A percentile compares a stretch with the other conserved stretches of the same genome.
Conservation (phyloP, 345 rosid genomes). For the Boechera retrofracta region DNA sequence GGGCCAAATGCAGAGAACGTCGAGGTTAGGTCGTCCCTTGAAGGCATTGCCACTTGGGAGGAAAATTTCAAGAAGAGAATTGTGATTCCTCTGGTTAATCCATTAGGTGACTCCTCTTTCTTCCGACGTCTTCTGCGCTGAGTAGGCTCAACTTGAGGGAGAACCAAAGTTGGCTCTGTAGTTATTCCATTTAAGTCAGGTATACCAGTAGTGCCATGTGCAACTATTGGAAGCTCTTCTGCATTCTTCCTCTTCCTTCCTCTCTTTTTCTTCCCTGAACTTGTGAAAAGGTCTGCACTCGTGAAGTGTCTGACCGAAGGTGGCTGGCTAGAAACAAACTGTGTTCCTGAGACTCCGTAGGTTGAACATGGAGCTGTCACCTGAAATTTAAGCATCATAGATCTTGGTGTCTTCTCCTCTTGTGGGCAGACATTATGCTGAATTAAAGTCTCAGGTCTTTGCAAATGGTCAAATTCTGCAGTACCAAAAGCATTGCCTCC, state of each 20-base stretch:
- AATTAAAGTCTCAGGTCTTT: slow-evolving; percentile 22
- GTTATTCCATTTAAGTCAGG: slow-evolving; percentile 69
- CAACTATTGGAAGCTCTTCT: slow-evolving; percentile 35
- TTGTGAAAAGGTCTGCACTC: slow-evolving; percentile 40
- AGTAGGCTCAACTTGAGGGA: slow-evolving; percentile 47
- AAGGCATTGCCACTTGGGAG: slow-evolving; percentile 62
- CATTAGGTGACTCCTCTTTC: slow-evolving; percentile 51
- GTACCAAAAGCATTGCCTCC: slow-evolving; percentile 37
- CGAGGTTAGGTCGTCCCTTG: slow-evolving; percentile 59
- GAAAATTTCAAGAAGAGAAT: slow-evolving; percentile 68
- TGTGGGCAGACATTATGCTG: slow-evolving; percentile 35
- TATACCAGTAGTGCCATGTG: slow-evolving; percentile 43
- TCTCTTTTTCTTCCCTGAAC: slow-evolving; percentile 51
- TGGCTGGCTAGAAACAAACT: slow-evolving; percentile 37
- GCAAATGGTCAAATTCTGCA: slow-evolving; percentile 28
- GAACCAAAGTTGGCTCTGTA: slow-evolving; percentile 39
- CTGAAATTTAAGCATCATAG: slow-evolving; percentile 52
- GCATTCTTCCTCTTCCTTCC: slow-evolving; percentile 56
- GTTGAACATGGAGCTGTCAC: slow-evolving; percentile 51
- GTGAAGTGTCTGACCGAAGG: slow-evolving; percentile 39
- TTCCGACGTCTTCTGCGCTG: slow-evolving; percentile 52
- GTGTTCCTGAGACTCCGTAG: slow-evolving; percentile 33
- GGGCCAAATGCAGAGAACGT: slow-evolving; percentile 72
- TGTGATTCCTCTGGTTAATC: slow-evolving; percentile 57
- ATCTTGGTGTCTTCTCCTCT: slow-evolving; percentile 31